A percentile compares a stretch with the other conserved stretches of the same genome.
Conservation (phyloP, 2,329 filamentous ascomycete species). For the Cryphonectria parasitica region DNA sequence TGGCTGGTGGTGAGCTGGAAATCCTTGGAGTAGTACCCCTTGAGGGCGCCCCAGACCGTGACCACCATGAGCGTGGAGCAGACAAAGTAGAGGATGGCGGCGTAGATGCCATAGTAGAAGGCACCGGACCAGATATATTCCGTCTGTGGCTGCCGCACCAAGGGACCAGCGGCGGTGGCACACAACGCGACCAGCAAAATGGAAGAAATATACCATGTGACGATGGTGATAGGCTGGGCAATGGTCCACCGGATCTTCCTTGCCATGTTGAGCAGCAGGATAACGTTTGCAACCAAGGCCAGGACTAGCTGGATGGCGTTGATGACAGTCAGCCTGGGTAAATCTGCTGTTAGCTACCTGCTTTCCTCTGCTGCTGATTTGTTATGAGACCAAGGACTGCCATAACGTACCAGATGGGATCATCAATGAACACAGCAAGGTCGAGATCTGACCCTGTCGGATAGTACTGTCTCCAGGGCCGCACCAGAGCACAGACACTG, state of each 20-base stretch:
- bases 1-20: constrained; percentile 81
- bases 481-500: constrained; percentile 83
- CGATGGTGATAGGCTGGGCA: constrained; percentile 81
- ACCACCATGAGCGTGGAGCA: constrained; percentile 76
- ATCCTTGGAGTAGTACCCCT: constrained; percentile 72
- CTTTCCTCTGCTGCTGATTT: not conserved
- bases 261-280: constrained; percentile 86
- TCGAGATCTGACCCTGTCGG: constrained; percentile 51
- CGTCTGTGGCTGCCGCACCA: constrained; percentile 45
- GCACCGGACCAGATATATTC: constrained; percentile 75
- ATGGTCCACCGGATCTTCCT: constrained; percentile 77
- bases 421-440: constrained; percentile 57
- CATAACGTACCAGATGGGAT: constrained; percentile 71
- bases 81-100: constrained; percentile 78
- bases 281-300: constrained; percentile 78
- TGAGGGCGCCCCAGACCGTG: constrained; percentile 77
- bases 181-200: constrained; percentile 69
- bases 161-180: constrained; percentile 66
- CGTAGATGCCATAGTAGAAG: constrained; percentile 84
- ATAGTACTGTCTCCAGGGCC: constrained; percentile 71
- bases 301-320: constrained; percentile 79
- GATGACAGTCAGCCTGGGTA: constrained; percentile 67
- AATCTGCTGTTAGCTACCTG: not conserved
- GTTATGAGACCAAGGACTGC: too few species aligned
- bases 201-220: constrained; percentile 73